Evolutionary conservation across 306 rosid species (phyloP).

Genomic region (Ceratonia siliqua): DNA sequence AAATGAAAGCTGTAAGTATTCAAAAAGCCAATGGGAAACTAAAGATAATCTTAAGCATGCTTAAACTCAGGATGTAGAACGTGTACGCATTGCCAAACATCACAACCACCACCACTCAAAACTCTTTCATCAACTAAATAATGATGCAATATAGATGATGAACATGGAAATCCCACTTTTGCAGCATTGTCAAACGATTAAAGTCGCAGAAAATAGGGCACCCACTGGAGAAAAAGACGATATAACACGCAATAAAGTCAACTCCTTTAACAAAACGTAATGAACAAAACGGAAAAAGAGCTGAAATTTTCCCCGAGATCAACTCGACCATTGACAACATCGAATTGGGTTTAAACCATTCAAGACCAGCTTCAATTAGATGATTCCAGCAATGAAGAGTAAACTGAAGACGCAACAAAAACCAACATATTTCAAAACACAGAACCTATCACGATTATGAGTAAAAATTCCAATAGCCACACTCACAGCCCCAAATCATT

Average conservation of each 20-base stretch:
- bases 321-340: slow-evolving; percentile 29
- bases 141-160: neutral
- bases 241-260: slow-evolving; percentile 36
- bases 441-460: neutral
- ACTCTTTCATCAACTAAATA: slow-evolving; percentile 14
- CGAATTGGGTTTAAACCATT: slow-evolving; percentile 25
- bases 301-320: slow-evolving; percentile 28
- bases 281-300: neutral
- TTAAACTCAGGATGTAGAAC: neutral
- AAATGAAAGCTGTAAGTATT: slow-evolving; percentile 12
- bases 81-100: slow-evolving; percentile 26
- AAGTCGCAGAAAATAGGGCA: slow-evolving; percentile 19
- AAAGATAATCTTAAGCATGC: slow-evolving; percentile 10
- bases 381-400: neutral
- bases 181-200: slow-evolving; percentile 23
- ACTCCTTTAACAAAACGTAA: slow-evolving; percentile 29
- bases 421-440: slow-evolving; percentile 18
- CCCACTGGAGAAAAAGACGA: neutral
- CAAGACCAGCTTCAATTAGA: slow-evolving; percentile 20
- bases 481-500: neutral
- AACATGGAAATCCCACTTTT: slow-evolving; percentile 24
- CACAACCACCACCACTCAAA: slow-evolving; percentile 13
- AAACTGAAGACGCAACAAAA: slow-evolving; percentile 25
- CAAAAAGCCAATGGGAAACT: slow-evolving; percentile 22
- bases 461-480: neutral